A percentile compares a stretch with the other conserved stretches of the same genome.
Conservation (phyloP, 1,139 yeast species). For the Candida pseudoviswanathii region DNA sequence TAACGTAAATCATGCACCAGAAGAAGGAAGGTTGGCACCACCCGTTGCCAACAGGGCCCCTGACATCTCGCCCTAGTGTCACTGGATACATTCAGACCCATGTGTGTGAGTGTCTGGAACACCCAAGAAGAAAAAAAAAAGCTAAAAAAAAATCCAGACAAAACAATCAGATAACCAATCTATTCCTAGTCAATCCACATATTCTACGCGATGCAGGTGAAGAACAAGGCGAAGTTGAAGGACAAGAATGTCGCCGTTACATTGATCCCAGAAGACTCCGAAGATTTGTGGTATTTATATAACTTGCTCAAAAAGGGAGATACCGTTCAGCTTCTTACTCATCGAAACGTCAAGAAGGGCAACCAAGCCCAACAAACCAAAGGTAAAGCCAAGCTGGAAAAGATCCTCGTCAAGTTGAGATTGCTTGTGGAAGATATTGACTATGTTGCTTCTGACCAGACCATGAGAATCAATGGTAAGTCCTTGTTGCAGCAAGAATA, state of each 20-base stretch:
- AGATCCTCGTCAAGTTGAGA: constrained; percentile 57
- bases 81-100: too few species aligned
- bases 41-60: too few species aligned
- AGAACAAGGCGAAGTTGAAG: constrained; percentile 28
- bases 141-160: background rate
- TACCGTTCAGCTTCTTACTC: constrained; percentile 66
- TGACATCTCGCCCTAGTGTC: too few species aligned
- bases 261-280: constrained; percentile 82
- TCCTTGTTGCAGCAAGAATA: constrained; percentile 73
- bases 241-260: constrained; percentile 69
- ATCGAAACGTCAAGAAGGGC: constrained; percentile 59
- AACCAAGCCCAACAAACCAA: constrained; percentile 27
- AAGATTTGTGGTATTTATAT: constrained; percentile 88
- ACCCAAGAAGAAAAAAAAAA: background rate
- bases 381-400: constrained; percentile 55
- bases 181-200: background rate
- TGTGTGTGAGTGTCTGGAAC: background rate
- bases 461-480: constrained; percentile 79
- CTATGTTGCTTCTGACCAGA: constrained; percentile 76
- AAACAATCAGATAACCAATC: background rate
- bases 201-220: constrained; percentile 17
- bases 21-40: too few species aligned
- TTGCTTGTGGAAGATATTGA: constrained; percentile 71
- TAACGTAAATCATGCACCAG: background rate
- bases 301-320: constrained; percentile 80